Evolutionary conservation across 352 stramenopile species (phyloP), one percentile per base, ranked within the genome.

Genomic region (Saprolegnia parasitica): DNA sequence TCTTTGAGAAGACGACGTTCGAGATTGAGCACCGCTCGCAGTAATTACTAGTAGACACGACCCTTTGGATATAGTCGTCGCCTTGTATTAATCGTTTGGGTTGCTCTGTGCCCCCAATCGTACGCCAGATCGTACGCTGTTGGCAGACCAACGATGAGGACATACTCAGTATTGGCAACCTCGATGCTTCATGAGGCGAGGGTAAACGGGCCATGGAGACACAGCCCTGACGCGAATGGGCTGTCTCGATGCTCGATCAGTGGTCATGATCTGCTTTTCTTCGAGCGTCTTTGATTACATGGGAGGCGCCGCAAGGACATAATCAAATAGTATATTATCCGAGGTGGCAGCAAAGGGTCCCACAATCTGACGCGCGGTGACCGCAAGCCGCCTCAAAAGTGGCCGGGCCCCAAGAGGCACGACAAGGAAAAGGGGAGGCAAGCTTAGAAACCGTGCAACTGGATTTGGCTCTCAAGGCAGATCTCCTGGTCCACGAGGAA

Each of bases 401-500:
- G 42, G 42, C 42, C 11, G 42, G 13, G 42, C 13, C 13, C 18
- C 42, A n/a, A 49, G 13, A n/a, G 42, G 10, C 42, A 49, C 18
- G 42, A n/a, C 18, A 29, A n/a, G n/a, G n/a, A n/a, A n/a, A 29
- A n/a, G n/a, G n/a, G n/a, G n/a, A n/a, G n/a, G n/a, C n/a, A n/a
- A n/a, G 39, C 46, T 96, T 98, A 98, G 81, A 98, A 98, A 97
- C 96, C 95, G 81, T 99, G 96, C 64, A 99, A 78, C 68, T 99
- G 95, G 78, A 99, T 89, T 73, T 96, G 90, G 62, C 93, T 87
- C 40, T 96, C 94, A 74, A 90, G 89, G 81, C 96, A 99, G 78
- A 99, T 99, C 82, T 99, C 96, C 83, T 99, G 92, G 83, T 99
- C 96, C 42, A 99, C 86, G 63, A 99, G 86, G 83, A 99, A 99